Conservation (phyloP, 1,139 yeast genomes). For the Diutina scorzettiae region DNA sequence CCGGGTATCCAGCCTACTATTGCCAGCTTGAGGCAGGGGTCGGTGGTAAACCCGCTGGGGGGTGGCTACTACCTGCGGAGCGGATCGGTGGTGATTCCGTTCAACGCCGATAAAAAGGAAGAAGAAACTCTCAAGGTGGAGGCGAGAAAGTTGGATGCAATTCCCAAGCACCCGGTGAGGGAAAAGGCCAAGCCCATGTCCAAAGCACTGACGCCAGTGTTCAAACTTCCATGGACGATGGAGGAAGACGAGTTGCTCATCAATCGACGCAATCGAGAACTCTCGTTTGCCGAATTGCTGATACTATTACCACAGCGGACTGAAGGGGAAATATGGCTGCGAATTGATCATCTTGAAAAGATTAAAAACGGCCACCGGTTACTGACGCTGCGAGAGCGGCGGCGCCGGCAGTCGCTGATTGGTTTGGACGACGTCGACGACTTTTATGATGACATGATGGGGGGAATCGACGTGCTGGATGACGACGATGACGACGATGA, state of each 20-base stretch:
- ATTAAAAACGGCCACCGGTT: constrained; percentile 22
- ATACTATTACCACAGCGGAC: constrained; percentile 62
- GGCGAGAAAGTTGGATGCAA: constrained; percentile 8
- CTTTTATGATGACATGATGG: constrained; percentile 30
- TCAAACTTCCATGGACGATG: constrained; percentile 38
- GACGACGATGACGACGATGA: constrained; percentile 23
- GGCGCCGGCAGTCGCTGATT: constrained; percentile 28
- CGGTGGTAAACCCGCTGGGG: not conserved
- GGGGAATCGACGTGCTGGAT: constrained; percentile 24
- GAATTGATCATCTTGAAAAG: constrained; percentile 44
- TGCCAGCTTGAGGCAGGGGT: constrained; percentile 29
- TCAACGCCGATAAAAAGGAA: constrained; percentile 11
- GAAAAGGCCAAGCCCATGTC: constrained; percentile 7
- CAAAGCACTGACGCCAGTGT: constrained; percentile 14
- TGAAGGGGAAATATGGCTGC: constrained; percentile 58
- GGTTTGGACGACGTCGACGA: constrained; percentile 38
- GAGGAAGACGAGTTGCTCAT: constrained; percentile 67
- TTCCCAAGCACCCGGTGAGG: constrained; percentile 6
- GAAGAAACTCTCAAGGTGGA: constrained; percentile 9
- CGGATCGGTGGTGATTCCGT: constrained; percentile 5
- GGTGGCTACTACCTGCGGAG: constrained; percentile 1
- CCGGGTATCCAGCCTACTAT: constrained; percentile 22
- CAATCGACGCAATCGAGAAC: constrained; percentile 43
- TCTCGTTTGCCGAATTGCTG: constrained; percentile 64
- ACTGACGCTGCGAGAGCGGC: constrained; percentile 19